Evolutionary conservation across 1,284 basidiomycete genomes (phyloP).

Genomic region (Lignosus rhinocerotis): DNA sequence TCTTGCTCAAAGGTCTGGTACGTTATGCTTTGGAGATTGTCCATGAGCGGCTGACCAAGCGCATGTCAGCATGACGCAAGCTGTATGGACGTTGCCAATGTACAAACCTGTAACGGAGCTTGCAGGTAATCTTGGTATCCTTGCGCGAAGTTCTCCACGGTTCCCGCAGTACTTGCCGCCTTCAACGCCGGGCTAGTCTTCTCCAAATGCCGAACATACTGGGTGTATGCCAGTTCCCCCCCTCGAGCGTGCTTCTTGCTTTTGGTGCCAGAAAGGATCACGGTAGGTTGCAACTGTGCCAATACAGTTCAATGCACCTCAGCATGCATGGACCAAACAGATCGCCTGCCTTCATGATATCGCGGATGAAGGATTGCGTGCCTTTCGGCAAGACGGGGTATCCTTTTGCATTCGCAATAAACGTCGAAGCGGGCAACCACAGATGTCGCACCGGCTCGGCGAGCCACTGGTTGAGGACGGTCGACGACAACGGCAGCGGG

Average conservation of each 20-base stretch:
- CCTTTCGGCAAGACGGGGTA: conserved; percentile 96
- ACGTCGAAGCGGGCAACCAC: conserved; percentile 86
- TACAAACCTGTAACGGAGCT: conserved; percentile 82
- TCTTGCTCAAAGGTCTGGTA: conserved; percentile 99
- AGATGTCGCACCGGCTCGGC: conserved; percentile 90
- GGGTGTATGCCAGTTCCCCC: conserved; percentile 85
- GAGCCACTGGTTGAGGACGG: conserved; percentile 82
- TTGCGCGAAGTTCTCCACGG: conserved; percentile 86
- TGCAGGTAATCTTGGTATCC: conserved; percentile 97
- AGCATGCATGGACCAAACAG: background rate
- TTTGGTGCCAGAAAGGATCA: conserved; percentile 76
- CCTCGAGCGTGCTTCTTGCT: conserved; percentile 72
- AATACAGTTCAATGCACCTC: background rate
- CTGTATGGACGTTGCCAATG: background rate
- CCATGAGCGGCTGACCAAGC: conserved; percentile 82
- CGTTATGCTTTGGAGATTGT: conserved; percentile 92
- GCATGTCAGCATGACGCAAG: background rate
- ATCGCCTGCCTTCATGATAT: conserved; percentile 77
- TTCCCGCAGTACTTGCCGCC: conserved; percentile 60
- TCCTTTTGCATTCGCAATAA: conserved; percentile 95
- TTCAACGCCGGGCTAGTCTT: conserved; percentile 67
- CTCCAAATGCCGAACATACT: conserved; percentile 87
- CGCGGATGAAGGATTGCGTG: conserved; percentile 85
- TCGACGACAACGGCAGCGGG: conserved; percentile 76
- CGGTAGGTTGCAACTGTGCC: conserved; percentile 72